Evolutionary conservation across 257 asterid genomes (phyloP), one percentile per base, ranked within the genome.

Genomic region (Datura wrightii): DNA sequence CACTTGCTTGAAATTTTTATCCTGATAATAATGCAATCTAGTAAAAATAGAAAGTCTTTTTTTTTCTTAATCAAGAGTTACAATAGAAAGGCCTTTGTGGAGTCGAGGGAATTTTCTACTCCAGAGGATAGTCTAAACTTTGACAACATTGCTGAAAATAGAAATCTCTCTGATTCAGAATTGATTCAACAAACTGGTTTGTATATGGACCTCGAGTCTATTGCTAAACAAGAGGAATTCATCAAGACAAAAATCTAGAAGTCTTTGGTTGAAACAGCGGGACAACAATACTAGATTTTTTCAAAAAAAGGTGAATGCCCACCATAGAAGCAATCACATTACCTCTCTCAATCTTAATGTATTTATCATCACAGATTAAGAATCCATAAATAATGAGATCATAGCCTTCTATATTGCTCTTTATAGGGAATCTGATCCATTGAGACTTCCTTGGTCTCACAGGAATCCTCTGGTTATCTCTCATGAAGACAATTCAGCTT

Each of bases 401-500:
- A 44, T 41, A 18, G 79, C 34, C 79, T 70, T 70, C 6, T 16
- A 16, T 8, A 16, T n/a, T 55, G 62, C 24, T 55, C 62, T 16
- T 55, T 55, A 55, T 55, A 55, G 62, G 62, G n/a, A 24, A 16
- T 5, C 24, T 55, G 62, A 55, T 55, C 10, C 62, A 55, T 16
- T 16, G 62, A 55, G 62, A 55, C 62, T 55, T 55, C 59, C 16
- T 54, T 14, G 62, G 62, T 15, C 62, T 55, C 7, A 5, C 2
- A 16, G 79, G 79, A 70, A 54, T 18, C 54, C 24, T 2, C 79
- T 5, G 54, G 79, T 18, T 70, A 41, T 41, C 34, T 70, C 54
- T 70, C 36, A 18, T 42, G 36, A 70, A 41, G 36, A 70, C 34
- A 70, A 70, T 70, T 70, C 79, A 70, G 34, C 54, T 41, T 69